These are phyloP conservation scores for Centella asiatica DNA, from an alignment of 129 eudicot species.

Conservation along the genomic window DNA sequence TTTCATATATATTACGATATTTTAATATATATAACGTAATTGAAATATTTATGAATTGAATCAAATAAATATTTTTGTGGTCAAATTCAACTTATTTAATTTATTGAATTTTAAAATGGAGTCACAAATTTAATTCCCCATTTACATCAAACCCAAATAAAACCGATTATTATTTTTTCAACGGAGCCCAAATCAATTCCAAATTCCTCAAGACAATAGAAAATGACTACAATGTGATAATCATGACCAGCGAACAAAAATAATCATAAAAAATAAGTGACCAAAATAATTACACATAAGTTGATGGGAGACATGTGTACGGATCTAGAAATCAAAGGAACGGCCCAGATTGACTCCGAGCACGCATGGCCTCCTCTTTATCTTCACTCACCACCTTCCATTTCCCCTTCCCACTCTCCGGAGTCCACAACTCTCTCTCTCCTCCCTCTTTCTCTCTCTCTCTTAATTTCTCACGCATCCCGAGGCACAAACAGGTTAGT, in stretches of 20 bases:
- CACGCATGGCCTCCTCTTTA: background rate
- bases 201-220: too few species aligned
- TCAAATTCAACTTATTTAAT: too few species aligned
- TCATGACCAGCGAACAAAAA: background rate
- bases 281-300: slow-evolving; percentile 2
- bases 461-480: background rate
- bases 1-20: too few species aligned
- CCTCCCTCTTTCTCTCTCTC: background rate
- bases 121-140: too few species aligned
- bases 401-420: background rate
- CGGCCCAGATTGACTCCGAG: background rate
- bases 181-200: too few species aligned
- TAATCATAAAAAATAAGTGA: background rate
- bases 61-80: too few species aligned
- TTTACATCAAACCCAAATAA: too few species aligned
- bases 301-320: background rate
- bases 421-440: background rate
- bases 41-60: too few species aligned
- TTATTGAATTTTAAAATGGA: too few species aligned
- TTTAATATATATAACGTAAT: too few species aligned
- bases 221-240: too few species aligned
- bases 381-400: slow-evolving; percentile 8
- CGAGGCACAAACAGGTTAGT: background rate
- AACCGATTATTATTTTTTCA: too few species aligned
- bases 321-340: background rate